A percentile compares a stretch with the other conserved stretches of the same genome.
These are phyloP conservation scores for Kodamaea arcana DNA, from an alignment of 1,139 yeast species.

Conservation along the genomic window DNA sequence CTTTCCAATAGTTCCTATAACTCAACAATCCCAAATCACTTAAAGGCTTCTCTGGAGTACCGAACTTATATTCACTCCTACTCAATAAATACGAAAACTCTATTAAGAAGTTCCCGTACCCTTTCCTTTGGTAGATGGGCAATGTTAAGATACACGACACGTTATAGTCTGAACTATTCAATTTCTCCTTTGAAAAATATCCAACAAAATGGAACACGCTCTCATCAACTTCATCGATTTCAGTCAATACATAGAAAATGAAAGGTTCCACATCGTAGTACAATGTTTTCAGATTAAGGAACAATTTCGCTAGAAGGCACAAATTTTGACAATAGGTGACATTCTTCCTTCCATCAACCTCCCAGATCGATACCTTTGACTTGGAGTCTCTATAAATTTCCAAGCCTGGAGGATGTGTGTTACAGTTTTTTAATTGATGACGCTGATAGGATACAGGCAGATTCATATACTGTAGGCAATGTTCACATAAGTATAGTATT, in stretches of 20 bases:
- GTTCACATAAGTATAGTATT: constrained; percentile 74
- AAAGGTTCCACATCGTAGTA: constrained; percentile 96
- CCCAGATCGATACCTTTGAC: constrained; percentile 68
- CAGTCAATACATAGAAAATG: constrained; percentile 79
- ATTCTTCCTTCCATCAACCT: constrained; percentile 86
- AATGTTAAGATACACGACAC: constrained; percentile 87
- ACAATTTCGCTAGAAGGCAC: constrained; percentile 83
- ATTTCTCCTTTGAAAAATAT: constrained; percentile 86
- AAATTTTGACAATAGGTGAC: constrained; percentile 82
- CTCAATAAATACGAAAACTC: constrained; percentile 84
- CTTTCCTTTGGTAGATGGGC: constrained; percentile 83
- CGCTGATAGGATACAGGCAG: constrained; percentile 65
- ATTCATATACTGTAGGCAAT: constrained; percentile 77
- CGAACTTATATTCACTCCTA: constrained; percentile 69
- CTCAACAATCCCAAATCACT: constrained; percentile 83
- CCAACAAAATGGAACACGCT: constrained; percentile 79
- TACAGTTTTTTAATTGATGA: constrained; percentile 69
- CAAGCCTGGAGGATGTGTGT: constrained; percentile 78
- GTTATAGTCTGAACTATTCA: constrained; percentile 70
- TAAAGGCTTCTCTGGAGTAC: constrained; percentile 94
- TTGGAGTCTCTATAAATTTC: constrained; percentile 71
- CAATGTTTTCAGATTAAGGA: constrained; percentile 83
- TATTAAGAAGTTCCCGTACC: constrained; percentile 84
- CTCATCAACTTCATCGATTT: constrained; percentile 47
- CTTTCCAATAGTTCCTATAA: constrained; percentile 84